phyloP scores from a whole-genome alignment of 257 asterid species.

The Solanum bukasovii region DNA sequence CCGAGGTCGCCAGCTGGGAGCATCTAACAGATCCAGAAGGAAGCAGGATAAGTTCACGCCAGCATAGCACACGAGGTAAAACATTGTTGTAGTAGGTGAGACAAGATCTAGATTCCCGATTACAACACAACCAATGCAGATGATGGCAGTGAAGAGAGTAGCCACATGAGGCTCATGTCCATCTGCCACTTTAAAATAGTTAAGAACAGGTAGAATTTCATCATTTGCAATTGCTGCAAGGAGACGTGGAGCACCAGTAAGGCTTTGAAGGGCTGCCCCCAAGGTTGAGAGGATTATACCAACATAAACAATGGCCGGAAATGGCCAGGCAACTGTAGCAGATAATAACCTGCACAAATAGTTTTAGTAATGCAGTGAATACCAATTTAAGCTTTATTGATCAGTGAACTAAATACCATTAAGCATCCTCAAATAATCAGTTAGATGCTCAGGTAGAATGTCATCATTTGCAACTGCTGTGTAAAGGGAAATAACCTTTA shows the following conservation, averaged over 20 bases:
- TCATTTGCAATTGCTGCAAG: slow-evolving; percentile 99
- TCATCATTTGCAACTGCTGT: background rate
- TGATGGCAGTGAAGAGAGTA: slow-evolving; percentile 87
- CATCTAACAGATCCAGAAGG: slow-evolving; percentile 94
- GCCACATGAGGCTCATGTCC: slow-evolving; percentile 86
- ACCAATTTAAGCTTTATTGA: background rate
- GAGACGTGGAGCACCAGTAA: slow-evolving; percentile 97
- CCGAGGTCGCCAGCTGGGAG: slow-evolving; percentile 99
- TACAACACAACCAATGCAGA: slow-evolving; percentile 81
- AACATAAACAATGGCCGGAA: slow-evolving; percentile 71
- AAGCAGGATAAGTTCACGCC: slow-evolving; percentile 97
- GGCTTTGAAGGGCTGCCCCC: slow-evolving; percentile 98
- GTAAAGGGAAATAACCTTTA: background rate
- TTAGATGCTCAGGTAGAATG: background rate
- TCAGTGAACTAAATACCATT: background rate
- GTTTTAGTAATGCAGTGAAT: slow-evolving; percentile 1
- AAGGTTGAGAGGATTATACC: slow-evolving; percentile 96
- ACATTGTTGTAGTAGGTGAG: slow-evolving; percentile 96
- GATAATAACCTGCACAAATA: slow-evolving; percentile 81
- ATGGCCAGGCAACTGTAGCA: slow-evolving; percentile 98
- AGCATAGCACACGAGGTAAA: slow-evolving; percentile 89
- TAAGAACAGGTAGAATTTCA: slow-evolving; percentile 91
- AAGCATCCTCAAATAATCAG: background rate
- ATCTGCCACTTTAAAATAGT: slow-evolving; percentile 88
- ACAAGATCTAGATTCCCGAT: slow-evolving; percentile 94